A percentile compares a stretch with the other conserved stretches of the same genome.
These are phyloP conservation scores for Allium cepa DNA, from an alignment of 106 monocot species.

Conservation along the genomic window DNA sequence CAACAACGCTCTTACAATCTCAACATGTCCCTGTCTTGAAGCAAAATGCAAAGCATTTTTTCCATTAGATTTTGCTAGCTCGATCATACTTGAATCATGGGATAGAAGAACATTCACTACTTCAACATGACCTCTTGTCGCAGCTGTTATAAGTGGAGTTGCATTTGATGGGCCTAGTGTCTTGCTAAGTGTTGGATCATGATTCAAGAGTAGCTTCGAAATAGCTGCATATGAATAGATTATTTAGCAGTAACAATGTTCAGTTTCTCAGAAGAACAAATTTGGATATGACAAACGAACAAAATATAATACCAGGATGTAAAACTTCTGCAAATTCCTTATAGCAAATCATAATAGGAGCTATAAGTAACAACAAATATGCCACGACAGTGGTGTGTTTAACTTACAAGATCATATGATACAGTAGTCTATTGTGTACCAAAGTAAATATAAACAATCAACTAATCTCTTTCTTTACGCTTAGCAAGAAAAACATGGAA, in stretches of 20 bases:
- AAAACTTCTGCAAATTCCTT: too few species aligned
- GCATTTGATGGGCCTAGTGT: conserved; percentile 55
- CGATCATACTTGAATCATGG: conserved; percentile 21
- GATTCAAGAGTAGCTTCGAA: conserved; percentile 43
- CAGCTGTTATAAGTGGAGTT: conserved; percentile 56
- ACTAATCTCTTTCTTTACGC: not conserved
- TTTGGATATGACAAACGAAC: too few species aligned
- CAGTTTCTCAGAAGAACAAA: too few species aligned
- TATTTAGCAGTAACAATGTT: not conserved
- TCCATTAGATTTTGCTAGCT: conserved; percentile 43
- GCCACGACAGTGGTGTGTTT: not conserved
- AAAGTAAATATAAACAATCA: not conserved
- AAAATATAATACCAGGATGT: too few species aligned
- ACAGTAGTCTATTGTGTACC: too few species aligned
- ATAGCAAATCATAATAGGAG: too few species aligned
- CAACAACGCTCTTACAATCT: conserved; percentile 30
- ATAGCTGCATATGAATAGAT: conserved; percentile 16
- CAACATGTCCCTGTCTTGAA: conserved; percentile 47
- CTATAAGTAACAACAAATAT: not conserved
- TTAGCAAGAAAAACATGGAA: too few species aligned
- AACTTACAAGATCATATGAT: not conserved
- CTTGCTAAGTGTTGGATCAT: conserved; percentile 36
- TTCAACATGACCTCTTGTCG: conserved; percentile 48
- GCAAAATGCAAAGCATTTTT: conserved; percentile 72
- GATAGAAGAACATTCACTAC: conserved; percentile 24